Evolutionary conservation across 192 early-diverging fungal genomes (phyloP), one percentile per base, ranked within the genome.

Genomic region (Entomortierella beljakovae): DNA sequence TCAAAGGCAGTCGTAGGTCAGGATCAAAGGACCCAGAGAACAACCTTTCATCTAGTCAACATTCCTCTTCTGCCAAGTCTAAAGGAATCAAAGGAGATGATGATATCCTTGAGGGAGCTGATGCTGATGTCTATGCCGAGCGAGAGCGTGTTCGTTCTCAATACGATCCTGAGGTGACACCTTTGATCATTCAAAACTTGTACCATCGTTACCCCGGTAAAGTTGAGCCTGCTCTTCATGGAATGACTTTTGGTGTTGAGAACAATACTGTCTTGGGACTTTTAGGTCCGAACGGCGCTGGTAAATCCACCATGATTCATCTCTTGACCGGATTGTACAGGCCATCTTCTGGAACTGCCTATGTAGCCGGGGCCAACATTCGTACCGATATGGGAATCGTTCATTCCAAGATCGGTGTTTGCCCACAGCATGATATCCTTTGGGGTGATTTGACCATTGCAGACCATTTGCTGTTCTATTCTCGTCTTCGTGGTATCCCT

Each of bases 241-340:
- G 69, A 37, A 61, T 80, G 63, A 66, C 77, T 15, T 84, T 92
- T 81, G 89, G 85, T 43, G 86, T 90, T 18, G 86, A 91, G 74
- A 59, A 80, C 42, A 83, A 81, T 29, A 79, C 81, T 4, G 81
- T 89, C 15, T 89, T 92, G 77, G 90, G 90, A 11, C 75, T 93
- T 34, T 69, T 93, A 16, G 88, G 89, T 18, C 88, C 89, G 43
- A 92, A 93, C 69, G 92, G 90, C 42, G 88, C 88, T 18, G 92
- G 90, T n/a, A 93, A 93, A 55, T 89, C 89, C 13, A 93, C 89
- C 11, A 37, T 75, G 62, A 76, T 83, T 56, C 67, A 68, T 51
- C 64, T 74, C 1, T 23, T 83, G 52, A 69, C 82, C 1, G 64
- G 65, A 9, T 23, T 80, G 18, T 76, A 73, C 42, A 55, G 51